Evolutionary conservation across 129 eudicot genomes (phyloP).

Genomic region (Gnaphalium uliginosum): DNA sequence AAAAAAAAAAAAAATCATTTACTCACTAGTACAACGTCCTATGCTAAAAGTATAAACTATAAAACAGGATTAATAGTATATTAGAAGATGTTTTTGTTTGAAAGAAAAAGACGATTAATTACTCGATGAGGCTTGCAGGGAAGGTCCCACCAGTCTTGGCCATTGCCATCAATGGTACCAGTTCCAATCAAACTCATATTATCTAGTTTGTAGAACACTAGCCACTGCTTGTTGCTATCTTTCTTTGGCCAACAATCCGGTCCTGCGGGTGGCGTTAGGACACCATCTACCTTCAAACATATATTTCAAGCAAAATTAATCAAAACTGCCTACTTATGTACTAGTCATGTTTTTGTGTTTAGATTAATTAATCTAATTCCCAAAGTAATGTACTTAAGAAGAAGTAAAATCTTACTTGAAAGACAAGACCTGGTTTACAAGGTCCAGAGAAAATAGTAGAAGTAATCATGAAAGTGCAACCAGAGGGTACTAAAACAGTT

Average conservation of each 20-base stretch:
- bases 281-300: slow-evolving; percentile 66
- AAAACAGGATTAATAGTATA: neutral
- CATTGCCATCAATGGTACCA: slow-evolving; percentile 91
- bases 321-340: neutral
- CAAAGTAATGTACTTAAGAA: no score
- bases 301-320: neutral
- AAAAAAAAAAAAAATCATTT: neutral
- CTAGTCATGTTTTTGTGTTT: neutral
- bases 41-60: neutral
- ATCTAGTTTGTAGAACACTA: slow-evolving; percentile 76
- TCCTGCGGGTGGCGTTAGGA: slow-evolving; percentile 74
- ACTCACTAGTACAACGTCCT: neutral
- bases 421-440: slow-evolving; percentile 85
- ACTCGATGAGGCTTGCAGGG: slow-evolving; percentile 98
- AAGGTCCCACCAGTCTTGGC: slow-evolving; percentile 95
- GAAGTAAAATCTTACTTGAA: slow-evolving; percentile 52
- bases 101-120: neutral
- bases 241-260: slow-evolving; percentile 85
- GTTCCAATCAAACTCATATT: slow-evolving; percentile 69
- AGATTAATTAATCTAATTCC: no score
- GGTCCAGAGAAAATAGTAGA: slow-evolving; percentile 91
- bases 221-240: slow-evolving; percentile 86
- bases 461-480: slow-evolving; percentile 56
- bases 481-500: slow-evolving; percentile 60
- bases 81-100: neutral